phyloP scores from a whole-genome alignment of 106 monocot genomes.

The Dendrobium huoshanense region DNA sequence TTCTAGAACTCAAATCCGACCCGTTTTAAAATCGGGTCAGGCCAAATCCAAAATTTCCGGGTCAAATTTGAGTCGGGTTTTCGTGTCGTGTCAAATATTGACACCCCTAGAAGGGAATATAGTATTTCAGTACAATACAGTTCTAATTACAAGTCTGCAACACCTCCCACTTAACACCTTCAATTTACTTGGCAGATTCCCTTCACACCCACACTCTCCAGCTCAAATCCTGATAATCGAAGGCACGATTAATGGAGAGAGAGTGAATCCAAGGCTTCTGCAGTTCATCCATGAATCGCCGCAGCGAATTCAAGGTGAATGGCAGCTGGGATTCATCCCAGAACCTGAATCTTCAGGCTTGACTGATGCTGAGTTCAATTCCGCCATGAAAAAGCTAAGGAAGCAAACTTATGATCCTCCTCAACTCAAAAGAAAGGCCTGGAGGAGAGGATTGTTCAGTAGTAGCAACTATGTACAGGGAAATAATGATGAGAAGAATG shows the following conservation, averaged over 20 bases:
- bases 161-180: not conserved
- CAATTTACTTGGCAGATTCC: slow-evolving; percentile 29
- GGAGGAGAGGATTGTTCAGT: slow-evolving; percentile 27
- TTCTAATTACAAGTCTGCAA: not conserved
- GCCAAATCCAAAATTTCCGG: too few species aligned
- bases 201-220: slow-evolving; percentile 38
- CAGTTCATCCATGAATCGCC: slow-evolving; percentile 53
- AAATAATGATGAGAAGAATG: slow-evolving; percentile 13
- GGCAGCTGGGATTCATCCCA: slow-evolving; percentile 16
- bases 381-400: slow-evolving; percentile 53
- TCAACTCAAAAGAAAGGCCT: slow-evolving; percentile 15
- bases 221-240: slow-evolving; percentile 28
- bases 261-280: slow-evolving; percentile 37
- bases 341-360: slow-evolving; percentile 30
- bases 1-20: too few species aligned
- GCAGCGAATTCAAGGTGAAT: slow-evolving; percentile 38
- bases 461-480: not conserved
- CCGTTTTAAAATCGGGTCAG: too few species aligned
- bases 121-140: not conserved
- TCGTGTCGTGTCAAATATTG: too few species aligned
- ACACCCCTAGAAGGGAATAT: not conserved
- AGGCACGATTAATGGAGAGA: slow-evolving; percentile 5
- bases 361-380: slow-evolving; percentile 52
- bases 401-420: slow-evolving; percentile 39
- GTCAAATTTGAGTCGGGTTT: too few species aligned